Evolutionary conservation across 306 rosid genomes (phyloP), one percentile per base, ranked within the genome.

Genomic region (Cicer judaicum): DNA sequence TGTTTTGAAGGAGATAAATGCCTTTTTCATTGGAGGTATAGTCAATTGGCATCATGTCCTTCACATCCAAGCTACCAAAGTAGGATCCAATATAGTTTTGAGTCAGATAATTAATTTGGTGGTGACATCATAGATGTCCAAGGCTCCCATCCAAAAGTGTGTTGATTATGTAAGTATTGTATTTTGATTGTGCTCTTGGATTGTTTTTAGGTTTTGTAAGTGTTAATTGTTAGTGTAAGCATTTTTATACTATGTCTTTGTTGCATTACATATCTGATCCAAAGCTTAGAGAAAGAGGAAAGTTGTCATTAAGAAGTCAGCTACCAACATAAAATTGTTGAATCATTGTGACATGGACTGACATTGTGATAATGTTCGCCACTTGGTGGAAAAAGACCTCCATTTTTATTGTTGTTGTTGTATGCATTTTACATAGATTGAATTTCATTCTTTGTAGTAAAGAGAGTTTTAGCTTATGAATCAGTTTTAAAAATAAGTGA

Each of bases 71-170:
- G 91, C 96, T 72, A 90, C 90, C 41, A 94, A 90, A 88, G 91
- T 94, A 59, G 97, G 98, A 71, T 84, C 95, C 15, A 90, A 94
- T 79, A 83, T 97, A 68, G 89, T 94, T 71, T 81, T 94, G 84
- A 90, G 87, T 83, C 96, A 94, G 89, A 94, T 94, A 78, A 91
- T 94, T 76, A 90, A 87, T 85, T 84, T 94, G 87, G 98, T 94
- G 46, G 98, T 90, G 90, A 90, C 91, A 34, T 95, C 98, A 10
- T 96, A 91, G 81, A 94, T 94, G 98, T 90, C 97, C 62, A n/a
- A n/a, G 82, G 98, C 98, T 50, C 98, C 97, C 21, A n/a, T 94
- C 78, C 98, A 94, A 90, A 94, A 91, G 81, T 94, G 91, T 85
- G 97, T 96, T 65, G 98, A 94, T 78, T 94, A 87, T 84, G 98